A percentile compares a stretch with the other conserved stretches of the same genome.
These are phyloP conservation scores for Pythium periplocum DNA, from an alignment of 352 stramenopile species.

Conservation along the genomic window DNA sequence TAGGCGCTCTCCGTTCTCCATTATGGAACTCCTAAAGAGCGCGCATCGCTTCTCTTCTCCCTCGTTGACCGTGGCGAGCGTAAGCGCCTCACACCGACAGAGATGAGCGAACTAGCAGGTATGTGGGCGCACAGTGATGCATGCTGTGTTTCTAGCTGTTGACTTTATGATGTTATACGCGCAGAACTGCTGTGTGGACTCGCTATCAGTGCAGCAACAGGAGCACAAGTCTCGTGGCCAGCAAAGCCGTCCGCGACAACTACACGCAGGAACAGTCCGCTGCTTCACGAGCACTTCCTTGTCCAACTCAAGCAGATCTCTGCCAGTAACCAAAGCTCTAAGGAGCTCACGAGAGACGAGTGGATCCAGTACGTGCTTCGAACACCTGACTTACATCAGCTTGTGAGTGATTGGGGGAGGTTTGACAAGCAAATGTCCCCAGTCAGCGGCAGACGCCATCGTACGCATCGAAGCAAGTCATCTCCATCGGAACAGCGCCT, in stretches of 20 bases:
- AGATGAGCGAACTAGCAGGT: slow-evolving; percentile 47
- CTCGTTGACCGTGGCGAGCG: slow-evolving; percentile 19
- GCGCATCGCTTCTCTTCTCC: slow-evolving; percentile 46
- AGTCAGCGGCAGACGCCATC: no score
- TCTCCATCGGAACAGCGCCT: no score
- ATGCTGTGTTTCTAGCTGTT: no score
- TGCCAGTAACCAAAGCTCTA: slow-evolving; percentile 9
- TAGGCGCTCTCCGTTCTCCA: slow-evolving; percentile 20
- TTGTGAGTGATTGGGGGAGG: no score
- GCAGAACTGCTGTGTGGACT: slow-evolving; percentile 49
- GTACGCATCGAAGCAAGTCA: no score
- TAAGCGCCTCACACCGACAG: slow-evolving; percentile 28
- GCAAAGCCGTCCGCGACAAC: no score
- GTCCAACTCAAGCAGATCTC: slow-evolving; percentile 28
- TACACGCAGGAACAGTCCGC: slow-evolving; percentile 21
- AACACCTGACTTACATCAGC: no score
- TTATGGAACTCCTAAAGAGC: slow-evolving; percentile 37
- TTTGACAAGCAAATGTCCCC: no score
- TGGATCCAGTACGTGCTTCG: slow-evolving; percentile 21
- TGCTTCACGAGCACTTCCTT: slow-evolving; percentile 43
- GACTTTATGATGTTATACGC: background rate
- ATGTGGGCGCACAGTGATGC: no score
- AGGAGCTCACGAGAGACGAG: slow-evolving; percentile 22
- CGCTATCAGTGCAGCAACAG: slow-evolving; percentile 14
- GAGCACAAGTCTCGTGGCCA: no score